Base-by-base conservation (phyloP, 129 eudicot species). In the Mikania micrantha region DNA sequence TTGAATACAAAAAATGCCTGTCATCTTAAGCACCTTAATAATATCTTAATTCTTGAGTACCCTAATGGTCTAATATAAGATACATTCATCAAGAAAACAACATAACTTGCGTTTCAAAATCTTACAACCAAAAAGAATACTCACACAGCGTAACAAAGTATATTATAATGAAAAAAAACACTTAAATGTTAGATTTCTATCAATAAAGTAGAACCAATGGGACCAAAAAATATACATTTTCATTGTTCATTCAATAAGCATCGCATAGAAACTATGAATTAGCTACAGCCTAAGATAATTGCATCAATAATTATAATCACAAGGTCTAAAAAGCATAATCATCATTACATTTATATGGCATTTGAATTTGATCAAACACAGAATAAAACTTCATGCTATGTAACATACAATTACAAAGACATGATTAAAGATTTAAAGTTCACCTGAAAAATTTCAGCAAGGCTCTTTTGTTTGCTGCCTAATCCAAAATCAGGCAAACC, bases 401-500 rank as follows among this genome's bases (percentile, higher is more conserved):
- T 20, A 4, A 40, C 32, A 29, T 6, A 48, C 50, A 44, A 64
- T 32, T 7, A 44, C 21, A n/a, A 20, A 44, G n/a, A 44, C 4
- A 32, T 32, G 36, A 32, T 29, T 29, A 29, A 3, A 7, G 6
- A 32, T 4, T 32, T 32, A 4, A 42, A 42, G 3, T 15, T 13
- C 4, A 44, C 50, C 50, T 44, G 16, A 44, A 44, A 15, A 21
- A 15, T 44, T 17, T 44, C 50, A 11, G 50, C 50, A 44, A 44
- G 15, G 50, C 50, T 44, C 50, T 12, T 44, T 12, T 44, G 50
- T 9, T 21, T 44, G 6, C 50, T 44, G 20, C 50, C 50, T 3
- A 12, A 44, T 1, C 50, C 50, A 67, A 93, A 74, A 21, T 95
- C 99, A 31, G 96, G 95, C 50, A 44, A n/a, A 7, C 50, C 50